Base-by-base conservation (phyloP, 2,329 filamentous ascomycete genomes). In the Beauveria asiatica region DNA sequence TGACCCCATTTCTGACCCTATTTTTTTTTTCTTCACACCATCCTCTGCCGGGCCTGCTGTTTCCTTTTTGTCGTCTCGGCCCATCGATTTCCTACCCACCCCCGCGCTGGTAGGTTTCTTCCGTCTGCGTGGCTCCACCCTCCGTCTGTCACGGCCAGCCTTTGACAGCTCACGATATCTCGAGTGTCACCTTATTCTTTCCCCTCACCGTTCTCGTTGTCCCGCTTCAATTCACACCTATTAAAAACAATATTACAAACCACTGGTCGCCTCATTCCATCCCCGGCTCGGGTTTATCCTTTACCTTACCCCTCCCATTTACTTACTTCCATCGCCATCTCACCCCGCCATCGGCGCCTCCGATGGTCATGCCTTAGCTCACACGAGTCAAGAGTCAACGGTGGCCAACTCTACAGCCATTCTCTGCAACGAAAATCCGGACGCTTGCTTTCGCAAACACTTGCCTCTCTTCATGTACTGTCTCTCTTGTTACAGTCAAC, bases 361-460 rank as follows among this genome's bases (percentile, higher is more conserved):
- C 57, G 57, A 54, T 39, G 33, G 50, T 49, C 57, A 53, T 60
- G 57, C 30, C 57, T 45, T 54, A 54, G 50, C 57, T 54, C 42
- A 54, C 57, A n/a, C 57, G 57, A 60, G 57, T 60, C 57, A 60
- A 53, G 57, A 60, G 57, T 60, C 57, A 60, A 53, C 30, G 50
- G 57, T 60, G 57, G 57, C 57, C 49, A 60, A 54, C 50, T 54
- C 42, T 33, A 54, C 30, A 49, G 49, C n/a, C 30, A 23, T 41
- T 42, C 30, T 49, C 33, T 17, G 19, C 33, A 49, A 21, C 21
- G 48, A 17, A 49, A 23, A 41, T 42, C 6, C 9, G 8, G 17
- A 46, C 27, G n/a, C 16, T 39, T 46, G 25, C 42, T 27, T 9
- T 27, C 19, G 1, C 27, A 46, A 52, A 19, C 27, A 39, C 19